A percentile compares a stretch with the other conserved stretches of the same genome.
Evolutionary conservation across 805 yeast genomes (phyloP).

Genomic region (Pachysolen tannophilus): DNA sequence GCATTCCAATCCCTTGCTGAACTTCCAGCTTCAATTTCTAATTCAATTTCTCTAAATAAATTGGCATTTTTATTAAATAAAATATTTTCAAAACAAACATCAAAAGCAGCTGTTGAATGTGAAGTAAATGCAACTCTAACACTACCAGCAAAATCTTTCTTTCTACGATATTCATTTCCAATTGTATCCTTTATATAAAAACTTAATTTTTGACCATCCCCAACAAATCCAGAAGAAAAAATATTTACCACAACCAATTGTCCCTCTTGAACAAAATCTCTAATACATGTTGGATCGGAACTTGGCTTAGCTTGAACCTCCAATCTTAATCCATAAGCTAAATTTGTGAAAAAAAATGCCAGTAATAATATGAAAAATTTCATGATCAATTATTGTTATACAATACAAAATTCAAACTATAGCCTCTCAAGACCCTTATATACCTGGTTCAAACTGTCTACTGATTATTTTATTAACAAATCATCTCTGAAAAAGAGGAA

Average conservation of each 20-base stretch:
- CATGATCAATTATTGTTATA: neutral
- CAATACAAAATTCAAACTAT: too few species aligned
- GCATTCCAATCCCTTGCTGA: conserved; percentile 98
- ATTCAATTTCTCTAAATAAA: conserved; percentile 64
- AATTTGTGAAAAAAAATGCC: neutral
- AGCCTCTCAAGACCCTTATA: too few species aligned
- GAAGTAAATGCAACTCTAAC: conserved; percentile 79
- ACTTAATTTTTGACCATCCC: conserved; percentile 82
- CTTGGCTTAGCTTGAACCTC: conserved; percentile 4
- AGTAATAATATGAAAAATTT: neutral
- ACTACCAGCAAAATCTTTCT: conserved; percentile 67
- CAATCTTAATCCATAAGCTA: conserved; percentile 2
- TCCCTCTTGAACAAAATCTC: conserved; percentile 83
- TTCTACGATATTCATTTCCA: conserved; percentile 80
- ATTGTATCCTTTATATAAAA: conserved; percentile 63
- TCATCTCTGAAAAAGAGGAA: too few species aligned
- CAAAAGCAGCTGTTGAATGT: conserved; percentile 76
- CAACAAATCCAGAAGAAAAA: conserved; percentile 61
- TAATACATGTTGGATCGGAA: conserved; percentile 62
- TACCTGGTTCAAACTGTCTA: too few species aligned
- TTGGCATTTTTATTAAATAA: conserved; percentile 31
- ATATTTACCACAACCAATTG: conserved; percentile 83
- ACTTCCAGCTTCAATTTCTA: conserved; percentile 92
- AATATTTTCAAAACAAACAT: conserved; percentile 80
- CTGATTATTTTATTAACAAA: too few species aligned